Conservation (phyloP, 768 basidiomycete species). For the Boletus sp. region DNA sequence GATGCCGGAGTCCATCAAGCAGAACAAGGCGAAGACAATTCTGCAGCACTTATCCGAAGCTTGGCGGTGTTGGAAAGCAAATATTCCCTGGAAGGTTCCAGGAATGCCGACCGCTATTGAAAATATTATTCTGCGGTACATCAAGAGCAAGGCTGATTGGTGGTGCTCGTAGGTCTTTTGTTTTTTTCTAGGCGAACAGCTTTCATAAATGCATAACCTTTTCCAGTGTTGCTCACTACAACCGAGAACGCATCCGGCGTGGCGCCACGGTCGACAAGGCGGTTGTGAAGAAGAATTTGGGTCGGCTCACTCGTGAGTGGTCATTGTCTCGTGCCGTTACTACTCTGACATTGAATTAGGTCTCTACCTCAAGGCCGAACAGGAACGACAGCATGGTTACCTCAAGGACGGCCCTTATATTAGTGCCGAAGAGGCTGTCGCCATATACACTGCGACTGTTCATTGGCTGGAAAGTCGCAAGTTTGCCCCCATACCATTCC, state of each 20-base stretch:
- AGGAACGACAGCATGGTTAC: slow-evolving; percentile 97
- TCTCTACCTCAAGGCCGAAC: slow-evolving; percentile 97
- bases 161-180: slow-evolving; percentile 75
- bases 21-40: slow-evolving; percentile 99
- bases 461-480: slow-evolving; percentile 99
- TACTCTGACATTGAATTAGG: slow-evolving; percentile 38
- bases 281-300: slow-evolving; percentile 98
- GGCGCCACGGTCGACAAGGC: slow-evolving; percentile 98
- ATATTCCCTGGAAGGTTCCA: slow-evolving; percentile 99
- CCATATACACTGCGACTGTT: slow-evolving; percentile 97
- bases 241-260: slow-evolving; percentile 94
- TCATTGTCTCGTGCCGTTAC: neutral
- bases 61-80: slow-evolving; percentile 97
- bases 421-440: slow-evolving; percentile 97
- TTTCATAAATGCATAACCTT: neutral
- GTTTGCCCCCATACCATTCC: slow-evolving; percentile 99
- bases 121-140: slow-evolving; percentile 97
- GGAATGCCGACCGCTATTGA: slow-evolving; percentile 99
- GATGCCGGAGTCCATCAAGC: slow-evolving; percentile 99
- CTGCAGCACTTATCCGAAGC: slow-evolving; percentile 97
- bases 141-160: slow-evolving; percentile 99
- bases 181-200: neutral
- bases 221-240: slow-evolving; percentile 88
- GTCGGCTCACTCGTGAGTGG: slow-evolving; percentile 85
- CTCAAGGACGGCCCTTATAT: slow-evolving; percentile 99